phyloP scores from a whole-genome alignment of 352 stramenopile genomes.

The Aphanomyces astaci region DNA sequence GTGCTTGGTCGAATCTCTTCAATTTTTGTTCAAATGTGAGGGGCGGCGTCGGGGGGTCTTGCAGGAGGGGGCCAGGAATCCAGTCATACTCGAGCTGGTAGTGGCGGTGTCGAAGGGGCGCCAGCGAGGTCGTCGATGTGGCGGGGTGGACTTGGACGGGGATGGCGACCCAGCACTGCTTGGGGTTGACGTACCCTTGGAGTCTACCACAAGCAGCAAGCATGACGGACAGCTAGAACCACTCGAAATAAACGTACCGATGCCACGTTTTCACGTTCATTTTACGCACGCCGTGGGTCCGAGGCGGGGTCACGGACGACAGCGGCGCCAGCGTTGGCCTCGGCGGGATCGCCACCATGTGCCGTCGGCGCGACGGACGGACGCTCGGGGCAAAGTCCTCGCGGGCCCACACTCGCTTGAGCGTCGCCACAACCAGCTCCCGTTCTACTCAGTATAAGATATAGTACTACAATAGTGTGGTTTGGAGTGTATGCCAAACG shows the following conservation, averaged over 20 bases:
- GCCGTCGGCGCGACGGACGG: slow-evolving; percentile 14
- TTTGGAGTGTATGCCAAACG: not conserved
- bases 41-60: not conserved
- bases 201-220: slow-evolving; percentile 26
- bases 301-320: slow-evolving; percentile 28
- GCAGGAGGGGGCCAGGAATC: slow-evolving; percentile 38
- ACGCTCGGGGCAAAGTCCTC: slow-evolving; percentile 31
- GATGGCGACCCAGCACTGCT: slow-evolving; percentile 57
- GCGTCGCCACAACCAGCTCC: not conserved
- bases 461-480: not conserved
- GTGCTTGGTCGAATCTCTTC: slow-evolving; percentile 31
- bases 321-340: slow-evolving; percentile 36
- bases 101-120: slow-evolving; percentile 21
- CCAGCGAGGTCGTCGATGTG: not conserved
- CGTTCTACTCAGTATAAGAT: not conserved
- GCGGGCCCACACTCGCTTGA: slow-evolving; percentile 29
- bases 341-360: not conserved
- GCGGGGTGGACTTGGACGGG: slow-evolving; percentile 26
- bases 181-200: slow-evolving; percentile 40
- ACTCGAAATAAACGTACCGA: slow-evolving; percentile 31
- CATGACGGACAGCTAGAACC: slow-evolving; percentile 30
- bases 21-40: slow-evolving; percentile 24
- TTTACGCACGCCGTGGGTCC: slow-evolving; percentile 27
- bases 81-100: slow-evolving; percentile 47
- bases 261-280: slow-evolving; percentile 30